Evolutionary conservation across 805 yeast species (phyloP).

Genomic region (Schizosaccharomyces pombe): DNA sequence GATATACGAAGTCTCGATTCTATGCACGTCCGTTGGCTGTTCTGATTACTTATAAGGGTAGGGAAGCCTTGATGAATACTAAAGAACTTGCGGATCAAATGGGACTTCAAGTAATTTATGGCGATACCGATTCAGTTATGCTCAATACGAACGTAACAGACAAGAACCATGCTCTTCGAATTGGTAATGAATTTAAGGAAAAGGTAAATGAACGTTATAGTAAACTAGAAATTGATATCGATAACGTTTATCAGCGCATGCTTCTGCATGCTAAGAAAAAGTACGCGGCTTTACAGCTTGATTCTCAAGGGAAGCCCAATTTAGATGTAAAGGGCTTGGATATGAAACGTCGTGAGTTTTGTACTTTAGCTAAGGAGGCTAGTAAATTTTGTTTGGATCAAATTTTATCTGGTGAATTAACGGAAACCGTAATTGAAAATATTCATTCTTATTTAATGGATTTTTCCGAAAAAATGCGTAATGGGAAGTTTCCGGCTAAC

Average conservation of each 20-base stretch:
- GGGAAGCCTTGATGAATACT: constrained; percentile 84
- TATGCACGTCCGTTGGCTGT: constrained; percentile 90
- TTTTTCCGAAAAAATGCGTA: constrained; percentile 31
- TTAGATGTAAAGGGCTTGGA: constrained; percentile 91
- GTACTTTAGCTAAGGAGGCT: constrained; percentile 75
- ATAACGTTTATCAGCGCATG: constrained; percentile 68
- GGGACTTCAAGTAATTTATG: constrained; percentile 71
- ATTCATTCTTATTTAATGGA: constrained; percentile 50
- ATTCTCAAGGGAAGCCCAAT: constrained; percentile 29
- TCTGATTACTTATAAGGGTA: constrained; percentile 83
- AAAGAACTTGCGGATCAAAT: constrained; percentile 74
- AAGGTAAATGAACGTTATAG: constrained; percentile 74
- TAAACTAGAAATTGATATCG: constrained; percentile 79
- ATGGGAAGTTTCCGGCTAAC: constrained; percentile 37
- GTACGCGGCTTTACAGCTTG: constrained; percentile 70
- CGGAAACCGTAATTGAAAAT: constrained; percentile 40
- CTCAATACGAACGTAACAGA: constrained; percentile 63
- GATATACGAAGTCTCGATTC: constrained; percentile 73
- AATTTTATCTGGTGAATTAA: constrained; percentile 49
- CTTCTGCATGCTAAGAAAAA: constrained; percentile 87
- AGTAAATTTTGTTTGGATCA: constrained; percentile 53
- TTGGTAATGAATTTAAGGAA: constrained; percentile 66
- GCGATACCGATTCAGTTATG: constrained; percentile 98
- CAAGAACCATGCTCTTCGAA: constrained; percentile 48
- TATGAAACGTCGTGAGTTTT: constrained; percentile 88